Evolutionary conservation across 345 rosid species (phyloP).

Genomic region (Dipteronia sinensis): DNA sequence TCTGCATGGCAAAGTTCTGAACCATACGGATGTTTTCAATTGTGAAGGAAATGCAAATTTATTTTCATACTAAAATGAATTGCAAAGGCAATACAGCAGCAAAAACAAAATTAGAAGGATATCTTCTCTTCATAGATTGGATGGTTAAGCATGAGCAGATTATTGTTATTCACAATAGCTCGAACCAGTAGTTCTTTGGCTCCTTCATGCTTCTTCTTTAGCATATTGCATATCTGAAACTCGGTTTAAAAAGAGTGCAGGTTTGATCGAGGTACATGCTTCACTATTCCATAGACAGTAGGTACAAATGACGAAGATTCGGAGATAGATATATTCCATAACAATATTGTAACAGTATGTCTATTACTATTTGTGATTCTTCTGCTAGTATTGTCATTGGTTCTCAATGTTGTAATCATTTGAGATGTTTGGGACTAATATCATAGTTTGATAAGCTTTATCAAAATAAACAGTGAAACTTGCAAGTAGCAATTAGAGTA

Average conservation of each 20-base stretch:
- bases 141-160: conserved; percentile 81
- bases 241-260: neutral
- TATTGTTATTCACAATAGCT: conserved; percentile 77
- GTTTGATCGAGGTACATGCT: neutral
- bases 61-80: neutral
- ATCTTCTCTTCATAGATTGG: conserved; percentile 76
- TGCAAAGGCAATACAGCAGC: neutral
- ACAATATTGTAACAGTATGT: neutral
- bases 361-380: neutral
- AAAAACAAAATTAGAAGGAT: conserved; percentile 53
- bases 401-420: neutral
- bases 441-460: neutral
- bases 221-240: conserved; percentile 67
- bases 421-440: neutral
- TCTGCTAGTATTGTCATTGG: neutral
- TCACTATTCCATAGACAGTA: neutral
- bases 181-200: conserved; percentile 83
- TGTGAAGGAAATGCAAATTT: no score
- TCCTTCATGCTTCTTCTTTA: conserved; percentile 82
- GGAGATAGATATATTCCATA: neutral
- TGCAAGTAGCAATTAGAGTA: neutral
- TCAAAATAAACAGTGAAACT: neutral
- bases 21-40: conserved; percentile 56
- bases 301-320: neutral
- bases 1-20: conserved; percentile 59